Conservation (phyloP, 2,329 filamentous ascomycete species). For the Aspergillus thermomutatus region DNA sequence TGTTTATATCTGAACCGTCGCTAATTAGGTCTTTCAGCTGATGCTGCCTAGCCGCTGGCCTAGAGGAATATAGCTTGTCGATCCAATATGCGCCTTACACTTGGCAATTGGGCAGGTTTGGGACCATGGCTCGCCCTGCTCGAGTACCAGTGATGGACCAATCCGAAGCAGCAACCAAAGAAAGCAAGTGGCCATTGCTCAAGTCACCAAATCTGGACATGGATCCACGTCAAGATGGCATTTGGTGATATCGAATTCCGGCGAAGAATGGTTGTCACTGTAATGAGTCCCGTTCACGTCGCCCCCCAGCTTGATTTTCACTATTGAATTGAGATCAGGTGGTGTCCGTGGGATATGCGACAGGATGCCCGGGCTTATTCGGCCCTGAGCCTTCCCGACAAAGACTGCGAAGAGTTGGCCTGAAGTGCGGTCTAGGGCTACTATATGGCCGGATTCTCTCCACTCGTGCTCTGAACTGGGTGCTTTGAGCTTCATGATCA, state of each 20-base stretch:
- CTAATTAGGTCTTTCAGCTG: background rate
- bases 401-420: slow-evolving; percentile 29
- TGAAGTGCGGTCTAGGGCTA: slow-evolving; percentile 34
- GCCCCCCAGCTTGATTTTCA: slow-evolving; percentile 4
- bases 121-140: background rate
- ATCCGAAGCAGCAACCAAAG: background rate
- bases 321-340: slow-evolving; percentile 8
- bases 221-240: slow-evolving; percentile 29
- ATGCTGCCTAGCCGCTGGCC: background rate
- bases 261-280: background rate
- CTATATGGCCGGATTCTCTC: slow-evolving; percentile 34
- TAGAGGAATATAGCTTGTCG: background rate
- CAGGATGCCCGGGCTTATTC: background rate
- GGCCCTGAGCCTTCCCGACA: slow-evolving; percentile 22
- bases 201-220: slow-evolving; percentile 17
- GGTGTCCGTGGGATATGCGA: background rate
- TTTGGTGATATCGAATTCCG: slow-evolving; percentile 1
- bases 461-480: slow-evolving; percentile 17
- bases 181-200: background rate
- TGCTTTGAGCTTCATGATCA: slow-evolving; percentile 22
- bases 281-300: background rate
- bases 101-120: background rate
- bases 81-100: background rate
- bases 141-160: background rate
- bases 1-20: background rate